Evolutionary conservation across 1,284 basidiomycete genomes (phyloP), one percentile per base, ranked within the genome.

Genomic region (Kwoniella shivajii): DNA sequence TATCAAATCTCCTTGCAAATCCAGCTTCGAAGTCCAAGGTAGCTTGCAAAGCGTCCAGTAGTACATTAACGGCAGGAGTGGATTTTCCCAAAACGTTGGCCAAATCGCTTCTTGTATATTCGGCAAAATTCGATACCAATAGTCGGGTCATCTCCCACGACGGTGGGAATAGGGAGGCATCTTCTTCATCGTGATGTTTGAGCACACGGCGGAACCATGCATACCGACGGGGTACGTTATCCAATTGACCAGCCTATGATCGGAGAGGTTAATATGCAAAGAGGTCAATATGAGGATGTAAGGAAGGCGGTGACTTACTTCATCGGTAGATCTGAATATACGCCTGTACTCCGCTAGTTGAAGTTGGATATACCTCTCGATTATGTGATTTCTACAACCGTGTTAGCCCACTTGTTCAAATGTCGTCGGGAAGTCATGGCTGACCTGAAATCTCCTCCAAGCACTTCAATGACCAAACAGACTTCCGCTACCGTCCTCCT

Each of bases 131-230:
- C 14, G 87, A 84, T 27, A 88, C 82, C 39, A 97, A 79, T 75
- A 86, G 81, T 82, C 89, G 88, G 0, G 86, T 87, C 22, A 94
- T 88, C 54, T 82, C 86, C 93, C 93, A 97, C 41, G 85, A 84
- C 0, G 82, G 69, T 13, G 93, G 91, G 72, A 96, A 96, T 0
- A 90, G 84, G 14, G 84, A 80, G 0, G 87, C 87, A 60, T 89
- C 88, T 67, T 98, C 93, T 18, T 88, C 84, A 65, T 97, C 92
- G 74, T 96, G 90, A 6, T 85, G 86, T 63, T 89, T 86, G 33
- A 99, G 79, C n/a, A 95, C 78, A n/a, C 94, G 84, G 22, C 89
- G 82, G 79, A 98, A 98, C 92, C 94, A 99, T 2, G 94, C 91
- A 66, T 93, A 99, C 36, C 96, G 85, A 16, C 95, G 83, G 0